Base-by-base conservation (phyloP, 805 yeast species). In the Candida coleopterorum region DNA sequence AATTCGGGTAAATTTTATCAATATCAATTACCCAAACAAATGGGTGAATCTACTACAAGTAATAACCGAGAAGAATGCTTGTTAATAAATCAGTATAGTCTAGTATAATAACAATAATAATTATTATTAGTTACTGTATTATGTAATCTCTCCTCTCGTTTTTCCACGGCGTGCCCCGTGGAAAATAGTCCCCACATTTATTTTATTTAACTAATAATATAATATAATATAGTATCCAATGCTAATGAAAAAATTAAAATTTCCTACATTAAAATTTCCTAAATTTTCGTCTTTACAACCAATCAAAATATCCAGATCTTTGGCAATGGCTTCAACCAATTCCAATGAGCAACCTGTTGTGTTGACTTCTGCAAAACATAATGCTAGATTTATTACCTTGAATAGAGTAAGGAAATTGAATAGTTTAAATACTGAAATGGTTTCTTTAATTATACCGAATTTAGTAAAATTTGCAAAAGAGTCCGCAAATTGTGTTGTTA, bases 371-470 rank as follows among this genome's bases (percentile, higher is more conserved):
- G 71, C 77, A 48, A 63, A 70, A 42, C 77, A 79, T 49, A 74
- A 79, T 33, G 79, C 93, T 9, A 76, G 96, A 44, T 64, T 85
- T 25, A 68, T 89, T 47, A 73, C 83, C 7, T 69, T 90, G 46
- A 86, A 90, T 67, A 75, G 97, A 42, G 81, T 89, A 16, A 56
- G 69, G 38, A 90, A 90, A 56, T 74, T 93, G 53, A 93, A 90
- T 64, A 90, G 97, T 4, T 68, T 90, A 47, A 83, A 78, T 57
- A 66, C 75, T 18, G 74, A 77, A 39, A 89, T 90, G 95, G 78
- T 86, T 41, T 56, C 70, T 23, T 71, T 77, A 48, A 79, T 90
- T 42, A 65, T 74, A 25, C 87, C 93, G 16, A 75, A 95, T 25
- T 63, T 88, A 42, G 55, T 72, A 31, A 96, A 89, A 56, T 88